These are phyloP conservation scores for Mesembryanthemum crystallinum DNA, from an alignment of 148 eudicot species.

Conservation along the genomic window DNA sequence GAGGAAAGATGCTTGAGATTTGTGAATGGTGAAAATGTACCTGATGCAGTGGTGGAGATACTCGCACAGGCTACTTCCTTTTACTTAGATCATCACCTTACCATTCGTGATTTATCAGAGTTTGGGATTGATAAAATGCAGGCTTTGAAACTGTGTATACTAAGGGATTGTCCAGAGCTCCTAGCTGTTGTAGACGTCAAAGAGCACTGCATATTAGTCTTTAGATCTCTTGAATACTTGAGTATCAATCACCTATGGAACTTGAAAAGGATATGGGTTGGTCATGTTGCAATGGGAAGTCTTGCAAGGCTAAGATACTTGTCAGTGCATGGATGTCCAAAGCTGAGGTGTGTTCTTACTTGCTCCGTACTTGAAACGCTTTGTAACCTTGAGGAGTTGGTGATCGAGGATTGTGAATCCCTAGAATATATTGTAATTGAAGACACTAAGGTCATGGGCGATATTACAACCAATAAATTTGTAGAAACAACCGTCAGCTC, in stretches of 20 bases:
- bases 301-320: slow-evolving; percentile 22
- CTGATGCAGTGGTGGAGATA: slow-evolving; percentile 16
- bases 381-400: slow-evolving; percentile 26
- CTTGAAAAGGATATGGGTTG: slow-evolving; percentile 18
- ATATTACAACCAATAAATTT: not conserved
- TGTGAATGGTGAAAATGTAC: slow-evolving; percentile 32
- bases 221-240: slow-evolving; percentile 25
- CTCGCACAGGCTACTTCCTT: slow-evolving; percentile 26
- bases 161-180: slow-evolving; percentile 32
- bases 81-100: slow-evolving; percentile 35
- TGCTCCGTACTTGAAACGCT: slow-evolving; percentile 19
- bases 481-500: not conserved
- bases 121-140: slow-evolving; percentile 17
- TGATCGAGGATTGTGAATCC: slow-evolving; percentile 30
- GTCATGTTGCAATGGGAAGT: slow-evolving; percentile 13
- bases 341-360: slow-evolving; percentile 21
- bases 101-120: slow-evolving; percentile 22
- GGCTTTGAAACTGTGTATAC: slow-evolving; percentile 22
- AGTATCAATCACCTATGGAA: slow-evolving; percentile 26
- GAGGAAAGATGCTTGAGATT: slow-evolving; percentile 31
- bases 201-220: not conserved
- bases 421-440: slow-evolving; percentile 14
- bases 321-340: slow-evolving; percentile 30
- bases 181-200: not conserved
- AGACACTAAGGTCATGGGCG: slow-evolving; percentile 5